These are phyloP conservation scores for Fusarium sp. DNA, from an alignment of 2,329 filamentous ascomycete genomes.

Conservation along the genomic window DNA sequence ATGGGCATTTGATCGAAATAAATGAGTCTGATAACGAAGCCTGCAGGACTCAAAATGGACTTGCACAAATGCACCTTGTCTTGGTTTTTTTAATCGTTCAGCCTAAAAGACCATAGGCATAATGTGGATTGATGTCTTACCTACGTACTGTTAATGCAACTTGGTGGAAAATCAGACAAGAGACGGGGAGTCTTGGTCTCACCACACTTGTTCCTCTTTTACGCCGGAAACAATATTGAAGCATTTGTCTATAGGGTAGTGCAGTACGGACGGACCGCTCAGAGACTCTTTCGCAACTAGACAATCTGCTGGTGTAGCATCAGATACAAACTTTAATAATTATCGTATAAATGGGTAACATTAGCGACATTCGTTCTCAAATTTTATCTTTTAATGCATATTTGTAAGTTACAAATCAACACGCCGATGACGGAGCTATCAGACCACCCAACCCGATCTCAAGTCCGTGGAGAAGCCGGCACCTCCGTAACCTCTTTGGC, in stretches of 20 bases:
- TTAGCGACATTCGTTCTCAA: background rate
- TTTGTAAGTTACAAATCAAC: background rate
- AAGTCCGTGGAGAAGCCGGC: slow-evolving; percentile 19
- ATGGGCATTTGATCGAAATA: background rate
- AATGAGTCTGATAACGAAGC: background rate
- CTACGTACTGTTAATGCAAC: background rate
- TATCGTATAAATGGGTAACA: background rate
- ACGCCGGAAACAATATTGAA: background rate
- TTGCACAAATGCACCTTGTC: background rate
- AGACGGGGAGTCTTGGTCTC: background rate
- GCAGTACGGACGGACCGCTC: background rate
- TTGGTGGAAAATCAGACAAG: background rate
- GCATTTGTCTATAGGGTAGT: background rate
- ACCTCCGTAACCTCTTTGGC: slow-evolving; percentile 24
- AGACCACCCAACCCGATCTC: slow-evolving; percentile 10
- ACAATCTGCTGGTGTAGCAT: background rate
- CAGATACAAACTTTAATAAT: background rate
- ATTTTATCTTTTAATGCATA: background rate
- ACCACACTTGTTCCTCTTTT: background rate
- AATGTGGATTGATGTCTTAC: background rate
- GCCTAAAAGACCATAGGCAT: background rate
- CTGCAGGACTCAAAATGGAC: background rate
- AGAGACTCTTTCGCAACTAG: slow-evolving; percentile 4
- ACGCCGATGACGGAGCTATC: slow-evolving; percentile 42
- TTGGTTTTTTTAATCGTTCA: background rate